Evolutionary conservation across 768 basidiomycete genomes (phyloP).

Genomic region (Galerina marginata): DNA sequence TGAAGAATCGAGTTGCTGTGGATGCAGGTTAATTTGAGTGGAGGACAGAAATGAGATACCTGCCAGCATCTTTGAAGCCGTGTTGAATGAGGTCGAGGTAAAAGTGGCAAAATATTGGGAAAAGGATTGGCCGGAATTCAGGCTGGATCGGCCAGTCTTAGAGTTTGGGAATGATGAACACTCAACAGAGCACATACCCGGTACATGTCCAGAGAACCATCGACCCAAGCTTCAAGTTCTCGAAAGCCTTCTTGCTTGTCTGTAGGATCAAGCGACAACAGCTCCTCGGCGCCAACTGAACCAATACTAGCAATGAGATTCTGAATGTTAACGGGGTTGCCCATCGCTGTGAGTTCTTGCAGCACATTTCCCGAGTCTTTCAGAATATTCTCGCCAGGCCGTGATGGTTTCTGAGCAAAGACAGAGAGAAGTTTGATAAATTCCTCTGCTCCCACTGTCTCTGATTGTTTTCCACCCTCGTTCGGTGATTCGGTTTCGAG

Average conservation of each 20-base stretch:
- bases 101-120: conserved; percentile 97
- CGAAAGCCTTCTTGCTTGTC: conserved; percentile 87
- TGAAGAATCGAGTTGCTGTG: conserved; percentile 76
- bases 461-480: conserved; percentile 47
- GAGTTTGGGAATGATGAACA: background rate
- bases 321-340: conserved; percentile 75
- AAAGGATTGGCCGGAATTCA: conserved; percentile 91
- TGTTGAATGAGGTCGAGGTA: conserved; percentile 93
- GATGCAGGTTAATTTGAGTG: conserved; percentile 14
- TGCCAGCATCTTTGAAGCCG: conserved; percentile 90
- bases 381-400: conserved; percentile 71
- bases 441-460: conserved; percentile 53
- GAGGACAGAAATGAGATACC: conserved; percentile 28
- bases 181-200: conserved; percentile 53
- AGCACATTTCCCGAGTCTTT: conserved; percentile 70
- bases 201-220: conserved; percentile 92
- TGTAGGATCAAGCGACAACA: conserved; percentile 79
- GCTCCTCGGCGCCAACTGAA: conserved; percentile 82
- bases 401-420: conserved; percentile 70
- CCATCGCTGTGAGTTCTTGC: conserved; percentile 71
- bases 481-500: conserved; percentile 48
- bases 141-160: conserved; percentile 55
- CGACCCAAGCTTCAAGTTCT: conserved; percentile 88
- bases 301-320: conserved; percentile 79
- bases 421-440: conserved; percentile 63